A percentile compares a stretch with the other conserved stretches of the same genome.
Conservation (phyloP, 2,329 filamentous ascomycete genomes). For the Shiraia sp. region DNA sequence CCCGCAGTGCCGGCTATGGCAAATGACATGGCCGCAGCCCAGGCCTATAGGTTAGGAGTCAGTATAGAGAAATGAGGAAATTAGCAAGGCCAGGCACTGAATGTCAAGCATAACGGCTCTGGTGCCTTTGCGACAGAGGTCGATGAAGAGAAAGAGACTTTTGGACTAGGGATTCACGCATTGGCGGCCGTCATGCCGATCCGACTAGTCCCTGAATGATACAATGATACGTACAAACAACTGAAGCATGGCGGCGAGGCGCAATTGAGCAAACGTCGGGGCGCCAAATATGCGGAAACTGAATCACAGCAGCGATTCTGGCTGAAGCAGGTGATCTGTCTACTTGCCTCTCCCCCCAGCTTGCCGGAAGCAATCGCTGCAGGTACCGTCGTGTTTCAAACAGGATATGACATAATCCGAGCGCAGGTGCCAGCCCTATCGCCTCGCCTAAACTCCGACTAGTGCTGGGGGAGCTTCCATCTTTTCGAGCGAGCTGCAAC, state of each 20-base stretch:
- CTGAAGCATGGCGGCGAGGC: constrained; percentile 17
- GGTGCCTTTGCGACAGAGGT: constrained; percentile 29
- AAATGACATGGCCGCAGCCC: constrained; percentile 45
- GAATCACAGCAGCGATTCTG: neutral
- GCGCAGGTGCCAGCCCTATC: constrained; percentile 34
- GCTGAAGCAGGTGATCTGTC: constrained; percentile 13
- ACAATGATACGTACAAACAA: constrained; percentile 24
- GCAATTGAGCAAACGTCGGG: neutral
- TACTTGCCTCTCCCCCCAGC: constrained; percentile 4
- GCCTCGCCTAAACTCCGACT: constrained; percentile 25
- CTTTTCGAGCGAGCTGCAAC: constrained; percentile 8
- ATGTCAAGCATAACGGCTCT: constrained; percentile 19
- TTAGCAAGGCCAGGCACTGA: constrained; percentile 6
- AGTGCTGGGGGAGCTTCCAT: constrained; percentile 23
- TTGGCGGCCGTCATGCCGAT: constrained; percentile 38
- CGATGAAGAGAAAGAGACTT: constrained; percentile 28
- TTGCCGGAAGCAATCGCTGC: constrained; percentile 12
- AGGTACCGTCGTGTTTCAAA: constrained; percentile 16
- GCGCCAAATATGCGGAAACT: neutral
- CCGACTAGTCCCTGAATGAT: constrained; percentile 23
- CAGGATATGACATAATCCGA: constrained; percentile 29
- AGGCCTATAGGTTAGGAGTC: constrained; percentile 29
- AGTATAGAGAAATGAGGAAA: constrained; percentile 15
- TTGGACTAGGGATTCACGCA: constrained; percentile 32
- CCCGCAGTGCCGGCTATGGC: constrained; percentile 34